Evolutionary conservation across 768 basidiomycete genomes (phyloP), one percentile per base, ranked within the genome.

Genomic region (Boletus vinaceobasis): DNA sequence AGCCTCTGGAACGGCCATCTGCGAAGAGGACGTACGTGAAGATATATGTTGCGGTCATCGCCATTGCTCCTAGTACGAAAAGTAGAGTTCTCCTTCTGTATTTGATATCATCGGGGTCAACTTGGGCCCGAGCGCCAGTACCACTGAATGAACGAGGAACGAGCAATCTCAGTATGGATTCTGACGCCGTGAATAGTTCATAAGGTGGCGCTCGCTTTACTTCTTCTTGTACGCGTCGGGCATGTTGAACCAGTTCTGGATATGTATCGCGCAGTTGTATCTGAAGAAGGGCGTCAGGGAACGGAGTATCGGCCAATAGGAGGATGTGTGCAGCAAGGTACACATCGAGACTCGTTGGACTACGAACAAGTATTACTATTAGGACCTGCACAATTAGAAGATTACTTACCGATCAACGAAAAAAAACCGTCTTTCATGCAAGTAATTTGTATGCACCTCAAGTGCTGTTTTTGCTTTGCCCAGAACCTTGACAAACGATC

Each of bases 271-370:
- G 63, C 9, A 90, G 65, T 4, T 87, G 75, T 56, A 75, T 73
- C 62, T 79, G 75, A 8, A 92, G 57, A 15, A 83, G 65, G 3
- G 81, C 70, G 59, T 90, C 83, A 1, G 87, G 84, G 52, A 84
- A 85, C 36, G 82, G 79, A 6, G 85, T 79, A 43, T 78, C 69
- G 4, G 77, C 56, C 4, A 91, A 71, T 32, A 90, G 73, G 32
- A 89, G 75, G 27, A 86, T 73, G 57, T 90, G 86, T 7, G 88
- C 80, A 17, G 90, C 86, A 19, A 91, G 71, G 36, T 82, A 65
- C 23, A 87, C 66, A 57, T 93, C 90, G 17, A 90, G 67, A 5
- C 79, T 77, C 1, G 86, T 82, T 13, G 79, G 78, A 43, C 89
- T 92, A 50, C 19, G 35, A 21, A 5, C 15, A 23, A 37, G 23